Base-by-base conservation (phyloP, 1,284 basidiomycete species). In the Pyrrhoderma lamaoense region DNA sequence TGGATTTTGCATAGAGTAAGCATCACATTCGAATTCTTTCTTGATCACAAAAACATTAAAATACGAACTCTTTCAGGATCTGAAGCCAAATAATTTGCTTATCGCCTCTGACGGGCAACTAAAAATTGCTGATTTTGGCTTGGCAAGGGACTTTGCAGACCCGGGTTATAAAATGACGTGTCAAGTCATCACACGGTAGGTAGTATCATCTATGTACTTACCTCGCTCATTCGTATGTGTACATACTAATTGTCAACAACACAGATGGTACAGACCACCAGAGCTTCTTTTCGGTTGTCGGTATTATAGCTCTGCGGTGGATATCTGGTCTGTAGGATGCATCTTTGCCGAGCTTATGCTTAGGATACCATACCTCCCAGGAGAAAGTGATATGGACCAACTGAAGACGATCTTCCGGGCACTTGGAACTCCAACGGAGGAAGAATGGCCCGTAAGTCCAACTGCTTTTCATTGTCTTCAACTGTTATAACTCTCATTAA, bases 81-180 rank as follows among this genome's bases (percentile, higher is more conserved):
- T 99, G 60, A 99, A 99, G 67, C 95, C 96, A 2, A 99, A 98
- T 71, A 99, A 99, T 71, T 78, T 99, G 73, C 82, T 99, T 59
- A 91, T 99, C 52, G 82, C 92, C 0, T 82, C 88, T 0, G 79
- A 89, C 46, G 96, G 96, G 0, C 85, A 92, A 52, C 84, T 99
- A 57, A 99, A 99, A 69, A 82, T 99, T 56, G 96, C 96, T 21
- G 96, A 99, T 82, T 99, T 99, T 66, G 96, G 96, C 79, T 79
- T 99, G 7, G 96, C 96, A 21, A 76, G 96, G 57, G 96, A 99
- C 69, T 95, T 89, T 66, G 87, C 87, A 34, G 93, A 95, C 62
- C 91, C 94, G 21, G 89, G 86, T 0, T 84, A 86, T 61, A 89
- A 91, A 64, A 99, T 99, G 96, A 98, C 96, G 0, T 91, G 85